Conservation (phyloP, 116 monocot genomes). For the Iris pallida region DNA sequence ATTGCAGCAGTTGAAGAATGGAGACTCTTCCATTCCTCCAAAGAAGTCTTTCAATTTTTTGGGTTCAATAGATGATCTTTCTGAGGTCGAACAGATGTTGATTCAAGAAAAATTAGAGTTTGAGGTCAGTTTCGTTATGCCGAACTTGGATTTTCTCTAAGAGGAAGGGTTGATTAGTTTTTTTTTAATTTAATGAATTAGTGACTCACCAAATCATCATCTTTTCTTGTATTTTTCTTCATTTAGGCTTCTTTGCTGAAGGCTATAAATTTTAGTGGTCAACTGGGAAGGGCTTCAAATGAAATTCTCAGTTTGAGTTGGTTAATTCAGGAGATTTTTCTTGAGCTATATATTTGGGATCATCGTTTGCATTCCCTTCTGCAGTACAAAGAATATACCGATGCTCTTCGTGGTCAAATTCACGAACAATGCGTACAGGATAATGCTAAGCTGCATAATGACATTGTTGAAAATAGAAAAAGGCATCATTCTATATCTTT, state of each 20-base stretch:
- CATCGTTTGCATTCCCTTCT: slow-evolving; percentile 50
- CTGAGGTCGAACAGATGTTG: slow-evolving; percentile 59
- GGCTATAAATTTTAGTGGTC: slow-evolving; percentile 17
- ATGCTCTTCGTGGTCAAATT: slow-evolving; percentile 10
- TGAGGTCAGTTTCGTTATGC: slow-evolving; percentile 42
- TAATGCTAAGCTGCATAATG: background rate
- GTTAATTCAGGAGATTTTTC: slow-evolving; percentile 63
- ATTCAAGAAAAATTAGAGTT: slow-evolving; percentile 60
- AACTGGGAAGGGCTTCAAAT: slow-evolving; percentile 13
- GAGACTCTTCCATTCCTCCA: slow-evolving; percentile 40
- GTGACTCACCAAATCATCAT: background rate
- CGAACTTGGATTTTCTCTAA: background rate
- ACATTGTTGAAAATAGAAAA: background rate
- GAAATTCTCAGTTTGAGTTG: slow-evolving; percentile 44
- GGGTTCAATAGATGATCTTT: slow-evolving; percentile 30
- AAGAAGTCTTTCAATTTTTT: slow-evolving; percentile 19
- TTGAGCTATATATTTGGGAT: slow-evolving; percentile 76
- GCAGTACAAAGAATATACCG: slow-evolving; percentile 4
- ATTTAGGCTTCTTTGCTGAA: slow-evolving; percentile 41
- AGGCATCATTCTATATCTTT: background rate
- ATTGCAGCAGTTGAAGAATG: slow-evolving; percentile 44
- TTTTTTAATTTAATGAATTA: no score
- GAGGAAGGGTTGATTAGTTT: background rate
- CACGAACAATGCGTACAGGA: background rate
- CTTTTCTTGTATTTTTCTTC: slow-evolving; percentile 6